These are phyloP conservation scores for Fusarium irregulare DNA, from an alignment of 2,329 filamentous ascomycete genomes.

Conservation along the genomic window DNA sequence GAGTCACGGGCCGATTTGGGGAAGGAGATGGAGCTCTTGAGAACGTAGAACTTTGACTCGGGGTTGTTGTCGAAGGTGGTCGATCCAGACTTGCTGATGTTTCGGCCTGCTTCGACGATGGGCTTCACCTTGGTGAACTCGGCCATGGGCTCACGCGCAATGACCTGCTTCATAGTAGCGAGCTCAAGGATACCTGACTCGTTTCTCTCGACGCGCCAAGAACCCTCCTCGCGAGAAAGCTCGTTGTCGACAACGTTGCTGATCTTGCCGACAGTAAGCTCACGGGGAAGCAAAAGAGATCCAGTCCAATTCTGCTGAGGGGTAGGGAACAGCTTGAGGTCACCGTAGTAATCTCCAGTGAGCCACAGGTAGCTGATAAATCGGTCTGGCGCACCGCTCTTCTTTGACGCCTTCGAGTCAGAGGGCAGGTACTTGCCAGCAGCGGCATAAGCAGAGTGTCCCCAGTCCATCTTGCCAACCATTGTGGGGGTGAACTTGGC, in stretches of 20 bases:
- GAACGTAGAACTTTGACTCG: conserved; percentile 53
- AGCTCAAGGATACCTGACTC: conserved; percentile 52
- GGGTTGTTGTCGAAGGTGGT: conserved; percentile 23
- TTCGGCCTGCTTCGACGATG: conserved; percentile 43
- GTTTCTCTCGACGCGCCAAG: conserved; percentile 52
- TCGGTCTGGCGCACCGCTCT: conserved; percentile 54
- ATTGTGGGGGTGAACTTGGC: conserved; percentile 54
- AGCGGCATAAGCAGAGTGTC: conserved; percentile 56
- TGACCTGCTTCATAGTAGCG: conserved; percentile 52
- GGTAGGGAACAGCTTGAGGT: conserved; percentile 51
- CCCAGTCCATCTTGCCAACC: conserved; percentile 56
- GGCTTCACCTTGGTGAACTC: conserved; percentile 46
- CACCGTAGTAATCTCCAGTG: conserved; percentile 56
- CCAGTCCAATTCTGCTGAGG: conserved; percentile 59
- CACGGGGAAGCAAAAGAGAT: conserved; percentile 55
- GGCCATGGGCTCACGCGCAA: conserved; percentile 52
- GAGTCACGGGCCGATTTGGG: conserved; percentile 49
- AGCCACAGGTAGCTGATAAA: conserved; percentile 57
- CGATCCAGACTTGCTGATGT: conserved; percentile 27
- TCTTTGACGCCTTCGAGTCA: conserved; percentile 51
- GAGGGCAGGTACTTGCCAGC: conserved; percentile 56
- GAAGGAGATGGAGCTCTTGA: conserved; percentile 53
- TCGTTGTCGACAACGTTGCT: conserved; percentile 55
- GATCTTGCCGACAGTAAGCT: conserved; percentile 56
- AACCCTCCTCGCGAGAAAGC: conserved; percentile 52